Evolutionary conservation across 345 rosid species (phyloP).

Genomic region (Anacardium occidentale): DNA sequence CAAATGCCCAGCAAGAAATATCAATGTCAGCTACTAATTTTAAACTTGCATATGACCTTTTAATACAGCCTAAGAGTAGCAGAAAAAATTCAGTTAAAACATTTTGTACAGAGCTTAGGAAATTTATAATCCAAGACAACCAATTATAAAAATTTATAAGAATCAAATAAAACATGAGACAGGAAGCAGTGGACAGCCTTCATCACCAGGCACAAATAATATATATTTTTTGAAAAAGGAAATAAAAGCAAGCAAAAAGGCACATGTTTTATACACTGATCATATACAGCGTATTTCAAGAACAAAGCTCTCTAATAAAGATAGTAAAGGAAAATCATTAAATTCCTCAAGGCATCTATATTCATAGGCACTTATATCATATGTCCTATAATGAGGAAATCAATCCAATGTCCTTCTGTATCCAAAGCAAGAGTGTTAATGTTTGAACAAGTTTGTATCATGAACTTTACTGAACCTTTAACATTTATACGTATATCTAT

Average conservation of each 20-base stretch:
- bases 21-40: background rate
- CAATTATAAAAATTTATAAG: background rate
- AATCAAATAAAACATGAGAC: background rate
- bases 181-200: background rate
- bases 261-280: too few species aligned
- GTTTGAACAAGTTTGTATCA: background rate
- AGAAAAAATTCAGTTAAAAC: constrained; percentile 3
- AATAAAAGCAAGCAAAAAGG: too few species aligned
- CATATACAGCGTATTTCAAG: background rate
- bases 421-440: background rate
- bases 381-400: background rate
- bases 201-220: background rate
- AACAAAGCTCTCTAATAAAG: background rate
- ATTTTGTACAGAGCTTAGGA: background rate
- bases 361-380: background rate
- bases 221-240: too few species aligned
- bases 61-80: background rate
- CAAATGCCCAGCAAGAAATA: background rate
- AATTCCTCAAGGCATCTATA: background rate
- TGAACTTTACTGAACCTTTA: background rate
- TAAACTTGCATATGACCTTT: background rate
- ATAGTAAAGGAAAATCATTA: background rate
- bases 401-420: constrained; percentile 2
- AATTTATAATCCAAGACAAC: background rate
- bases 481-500: background rate